Base-by-base conservation (phyloP, 1,139 yeast species). In the Lodderomyces oxycetoniae region DNA sequence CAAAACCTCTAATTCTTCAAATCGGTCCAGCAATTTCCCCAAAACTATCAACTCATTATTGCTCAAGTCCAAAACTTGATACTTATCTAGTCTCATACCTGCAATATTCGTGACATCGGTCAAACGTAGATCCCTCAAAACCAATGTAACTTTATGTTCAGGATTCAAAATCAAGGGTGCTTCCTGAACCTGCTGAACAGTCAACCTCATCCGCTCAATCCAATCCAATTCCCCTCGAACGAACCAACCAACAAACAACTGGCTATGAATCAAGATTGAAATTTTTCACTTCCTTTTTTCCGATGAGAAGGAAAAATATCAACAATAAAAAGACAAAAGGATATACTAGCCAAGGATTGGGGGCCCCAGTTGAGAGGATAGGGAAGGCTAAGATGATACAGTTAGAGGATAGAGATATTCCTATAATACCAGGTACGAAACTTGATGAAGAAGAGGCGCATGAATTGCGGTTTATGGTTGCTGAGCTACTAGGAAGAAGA, bases 351-450 rank as follows among this genome's bases (percentile, higher is more conserved):
- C 10, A 8, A 20, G 22, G 9, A 5, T 24, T 11, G 15, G 9
- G 4, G 10, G n/a, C 4, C 17, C 15, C 16, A 17, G 12, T n/a
- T 14, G 11, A 15, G 17, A 6, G 14, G 5, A 12, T 15, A 26
- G 3, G 3, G 10, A 14, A 3, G 10, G 17, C 17, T 26, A 26
- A 29, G 17, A 64, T 63, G 69, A 55, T 65, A 30, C 61, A 60
- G 34, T 53, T 67, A 34, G 64, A 64, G 44, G 78, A 76, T 30
- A 67, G 89, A 52, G 76, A 75, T 29, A 77, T 85, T 45, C 96
- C 96, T 10, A 77, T 70, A 34, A 83, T 89, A 30, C 96, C 96
- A 2, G 97, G 97, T 14, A 74, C 74, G 9, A 64, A 71, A 40
- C 83, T 87, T 44, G 83, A 89, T 4, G 80, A 79, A 1, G 77